Base-by-base conservation (phyloP, 2,329 filamentous ascomycete genomes). In the Aspergillus amoenus region DNA sequence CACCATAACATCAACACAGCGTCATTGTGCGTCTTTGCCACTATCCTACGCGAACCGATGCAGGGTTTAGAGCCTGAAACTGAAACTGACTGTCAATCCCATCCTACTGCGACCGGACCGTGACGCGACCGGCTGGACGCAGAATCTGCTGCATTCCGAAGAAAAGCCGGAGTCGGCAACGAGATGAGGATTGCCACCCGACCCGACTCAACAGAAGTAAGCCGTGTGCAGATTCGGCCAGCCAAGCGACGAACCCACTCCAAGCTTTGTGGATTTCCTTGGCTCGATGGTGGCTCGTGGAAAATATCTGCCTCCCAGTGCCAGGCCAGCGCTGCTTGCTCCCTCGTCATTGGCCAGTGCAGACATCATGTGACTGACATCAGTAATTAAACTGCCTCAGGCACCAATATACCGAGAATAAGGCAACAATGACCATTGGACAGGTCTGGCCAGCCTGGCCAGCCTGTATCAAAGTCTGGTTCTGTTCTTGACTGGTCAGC, bases 231-330 rank as follows among this genome's bases (percentile, higher is more conserved):
- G n/a, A 13, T 11, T 12, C 18, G 41, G 22, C 42, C 37, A 40
- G 37, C 37, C 37, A 17, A 52, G 32, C 32, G 12, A 27, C 21
- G 21, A 39, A 47, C 40, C 37, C 8, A 15, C 21, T 43, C 24
- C 46, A 50, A 56, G 46, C 53, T 56, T 56, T 56, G 53, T 56
- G 53, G 53, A 45, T 54, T 32, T 21, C 13, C 46, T 56, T 50
- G 52, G 45, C 47, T 24, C 43, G 22, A 24, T n/a, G 27, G 13
- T 24, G 27, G 27, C 27, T 30, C 24, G 27, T 30, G 27, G 9
- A 30, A 30, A 30, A 11, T 30, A 9, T 24, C 24, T 24, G 24
- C 24, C 5, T 24, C 5, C 22, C 22, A 24, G 22, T 24, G 7
- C 22, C 24, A 24, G 22, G 21, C 21, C 12, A n/a, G 21, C 13